phyloP scores from a whole-genome alignment of 768 basidiomycete genomes.

The Phaeolepiota aurea region DNA sequence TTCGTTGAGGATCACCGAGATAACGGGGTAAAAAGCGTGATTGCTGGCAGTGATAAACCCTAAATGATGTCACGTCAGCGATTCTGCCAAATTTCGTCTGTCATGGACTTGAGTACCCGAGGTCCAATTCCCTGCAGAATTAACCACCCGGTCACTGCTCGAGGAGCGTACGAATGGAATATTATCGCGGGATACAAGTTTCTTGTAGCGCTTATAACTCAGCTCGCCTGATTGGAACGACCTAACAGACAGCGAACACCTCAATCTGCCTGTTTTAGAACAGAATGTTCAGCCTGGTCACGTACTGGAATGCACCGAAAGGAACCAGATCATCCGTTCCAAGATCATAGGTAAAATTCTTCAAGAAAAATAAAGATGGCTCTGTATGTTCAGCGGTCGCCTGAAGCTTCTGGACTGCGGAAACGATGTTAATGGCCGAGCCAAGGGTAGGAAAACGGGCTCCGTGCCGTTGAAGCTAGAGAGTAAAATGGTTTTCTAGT shows the following conservation, averaged over 20 bases:
- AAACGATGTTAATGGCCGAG: slow-evolving; percentile 30
- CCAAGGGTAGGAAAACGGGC: slow-evolving; percentile 64
- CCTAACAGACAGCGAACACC: slow-evolving; percentile 11
- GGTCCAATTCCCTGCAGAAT: slow-evolving; percentile 66
- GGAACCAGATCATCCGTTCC: slow-evolving; percentile 53
- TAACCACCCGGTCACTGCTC: slow-evolving; percentile 48
- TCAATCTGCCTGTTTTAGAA: not conserved
- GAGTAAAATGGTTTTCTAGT: not conserved
- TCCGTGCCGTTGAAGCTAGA: slow-evolving; percentile 74
- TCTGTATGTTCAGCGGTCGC: slow-evolving; percentile 35
- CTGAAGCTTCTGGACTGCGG: slow-evolving; percentile 47
- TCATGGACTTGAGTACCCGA: no score
- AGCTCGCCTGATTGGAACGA: slow-evolving; percentile 38
- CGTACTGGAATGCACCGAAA: slow-evolving; percentile 60
- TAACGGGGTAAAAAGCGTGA: slow-evolving; percentile 30
- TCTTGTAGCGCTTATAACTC: slow-evolving; percentile 45
- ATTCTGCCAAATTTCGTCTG: not conserved
- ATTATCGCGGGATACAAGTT: slow-evolving; percentile 31
- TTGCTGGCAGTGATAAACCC: slow-evolving; percentile 59
- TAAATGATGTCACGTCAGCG: not conserved
- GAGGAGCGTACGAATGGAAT: slow-evolving; percentile 44
- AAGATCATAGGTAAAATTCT: slow-evolving; percentile 48
- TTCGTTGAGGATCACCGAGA: slow-evolving; percentile 54
- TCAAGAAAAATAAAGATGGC: slow-evolving; percentile 45
- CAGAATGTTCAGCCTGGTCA: slow-evolving; percentile 1